These are phyloP conservation scores for Eucalyptus virginea DNA, from an alignment of 345 rosid species.

Conservation along the genomic window DNA sequence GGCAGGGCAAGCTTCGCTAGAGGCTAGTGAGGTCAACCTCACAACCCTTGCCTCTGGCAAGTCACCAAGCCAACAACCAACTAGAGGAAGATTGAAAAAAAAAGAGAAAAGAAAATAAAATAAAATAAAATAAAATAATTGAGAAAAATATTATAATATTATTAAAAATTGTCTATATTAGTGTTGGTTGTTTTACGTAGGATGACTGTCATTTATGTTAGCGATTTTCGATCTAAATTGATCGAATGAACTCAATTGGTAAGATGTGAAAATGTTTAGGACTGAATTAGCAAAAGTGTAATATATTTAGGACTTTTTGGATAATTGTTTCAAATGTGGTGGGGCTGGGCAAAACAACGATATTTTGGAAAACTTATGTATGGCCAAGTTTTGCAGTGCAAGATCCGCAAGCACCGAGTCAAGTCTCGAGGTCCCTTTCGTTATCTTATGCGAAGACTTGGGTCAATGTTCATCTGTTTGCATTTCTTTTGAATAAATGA, in stretches of 20 bases:
- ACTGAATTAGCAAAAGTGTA: rapidly evolving
- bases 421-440: neutral
- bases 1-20: neutral
- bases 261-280: rapidly evolving
- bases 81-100: too few relatives aligned
- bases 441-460: neutral
- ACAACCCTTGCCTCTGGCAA: too few relatives aligned
- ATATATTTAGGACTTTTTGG: too few relatives aligned
- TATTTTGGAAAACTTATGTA: neutral
- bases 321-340: neutral
- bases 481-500: neutral
- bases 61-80: too few relatives aligned
- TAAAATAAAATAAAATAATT: too few relatives aligned
- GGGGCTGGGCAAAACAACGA: neutral
- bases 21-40: neutral
- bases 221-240: rapidly evolving
- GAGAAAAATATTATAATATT: too few relatives aligned
- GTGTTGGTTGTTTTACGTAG: rapidly evolving
- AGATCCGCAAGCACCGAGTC: neutral
- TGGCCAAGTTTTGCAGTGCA: neutral
- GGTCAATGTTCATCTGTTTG: neutral
- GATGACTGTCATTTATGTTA: rapidly evolving
- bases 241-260: rapidly evolving
- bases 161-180: rapidly evolving
- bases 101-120: too few relatives aligned